Evolutionary conservation across 352 stramenopile genomes (phyloP), one percentile per base, ranked within the genome.

Genomic region (Phytopythium cucurbitacearum): DNA sequence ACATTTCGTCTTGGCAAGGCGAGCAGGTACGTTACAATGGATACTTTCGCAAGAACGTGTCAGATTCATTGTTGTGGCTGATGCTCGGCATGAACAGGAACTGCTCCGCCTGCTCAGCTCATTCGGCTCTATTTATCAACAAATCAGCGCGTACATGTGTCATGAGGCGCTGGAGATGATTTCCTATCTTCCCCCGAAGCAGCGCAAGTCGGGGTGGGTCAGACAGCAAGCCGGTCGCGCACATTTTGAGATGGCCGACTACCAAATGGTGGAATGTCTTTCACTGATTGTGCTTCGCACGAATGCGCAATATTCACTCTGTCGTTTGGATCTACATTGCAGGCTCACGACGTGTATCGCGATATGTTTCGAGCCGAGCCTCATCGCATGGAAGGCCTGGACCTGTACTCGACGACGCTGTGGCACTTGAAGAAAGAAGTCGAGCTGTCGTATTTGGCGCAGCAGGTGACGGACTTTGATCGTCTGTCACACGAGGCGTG

Each of bases 341-440:
- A 89, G 68, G 91, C 95, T 3, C 80, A 95, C 45, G 71, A 91
- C 3, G 82, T 87, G 35, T 95, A 98, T 39, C 71, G 92, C 48
- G 65, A 72, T 7, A 98, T 98, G 80, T 80, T 96, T 55, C 73
- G 74, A 33, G 62, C 81, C 10, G 93, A 98, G 37, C 94, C 95
- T 7, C 78, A 98, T 70, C 85, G 94, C 12, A 95, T 98, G 76
- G 86, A 85, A 55, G 96, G 97, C 21, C 65, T 99, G 11, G 96
- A 98, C 48, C 56, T 98, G 45, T 94, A 98, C 53, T 98, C 90
- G 12, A 99, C 97, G 4, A 94, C 94, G 7, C 73, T 98, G 28
- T 99, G 96, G 94, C 96, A 99, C 66, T 62, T 99, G 16, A 98
- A 98, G 71, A 95, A 98, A 51, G 95, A 99, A 68, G 95, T 99